phyloP scores from a whole-genome alignment of 176 grass and related monocot species.

The Cenchrus purpureus region DNA sequence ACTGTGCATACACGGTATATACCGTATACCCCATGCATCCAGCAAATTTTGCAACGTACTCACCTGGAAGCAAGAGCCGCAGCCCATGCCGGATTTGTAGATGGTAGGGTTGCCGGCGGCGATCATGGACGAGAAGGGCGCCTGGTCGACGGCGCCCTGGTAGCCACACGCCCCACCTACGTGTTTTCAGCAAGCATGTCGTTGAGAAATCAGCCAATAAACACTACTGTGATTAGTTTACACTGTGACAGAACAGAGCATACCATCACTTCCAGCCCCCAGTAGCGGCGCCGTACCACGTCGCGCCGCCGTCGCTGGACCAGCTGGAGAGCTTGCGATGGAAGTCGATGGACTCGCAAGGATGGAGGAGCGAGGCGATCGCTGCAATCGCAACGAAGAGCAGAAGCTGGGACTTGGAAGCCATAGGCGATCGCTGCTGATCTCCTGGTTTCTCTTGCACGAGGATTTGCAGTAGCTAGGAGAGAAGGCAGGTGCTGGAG shows the following conservation, averaged over 20 bases:
- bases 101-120: constrained; percentile 58
- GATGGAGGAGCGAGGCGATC: constrained; percentile 28
- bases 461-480: neutral
- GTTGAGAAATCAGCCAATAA: neutral
- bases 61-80: constrained; percentile 68
- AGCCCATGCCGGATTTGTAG: constrained; percentile 58
- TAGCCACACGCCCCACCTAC: constrained; percentile 77
- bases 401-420: constrained; percentile 25
- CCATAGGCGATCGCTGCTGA: constrained; percentile 31
- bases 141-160: constrained; percentile 44
- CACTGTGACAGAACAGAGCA: neutral
- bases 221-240: neutral
- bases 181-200: neutral
- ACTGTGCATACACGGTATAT: too few relatives aligned
- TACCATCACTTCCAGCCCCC: constrained; percentile 84
- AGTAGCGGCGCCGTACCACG: constrained; percentile 68
- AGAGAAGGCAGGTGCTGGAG: neutral
- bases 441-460: neutral
- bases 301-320: constrained; percentile 47
- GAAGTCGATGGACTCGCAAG: constrained; percentile 41
- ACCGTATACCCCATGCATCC: too few relatives aligned
- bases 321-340: constrained; percentile 63
- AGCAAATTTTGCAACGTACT: too few relatives aligned
- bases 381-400: neutral
- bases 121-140: constrained; percentile 74